Evolutionary conservation across 1,284 basidiomycete genomes (phyloP).

Genomic region (Entoloma clypeatum): DNA sequence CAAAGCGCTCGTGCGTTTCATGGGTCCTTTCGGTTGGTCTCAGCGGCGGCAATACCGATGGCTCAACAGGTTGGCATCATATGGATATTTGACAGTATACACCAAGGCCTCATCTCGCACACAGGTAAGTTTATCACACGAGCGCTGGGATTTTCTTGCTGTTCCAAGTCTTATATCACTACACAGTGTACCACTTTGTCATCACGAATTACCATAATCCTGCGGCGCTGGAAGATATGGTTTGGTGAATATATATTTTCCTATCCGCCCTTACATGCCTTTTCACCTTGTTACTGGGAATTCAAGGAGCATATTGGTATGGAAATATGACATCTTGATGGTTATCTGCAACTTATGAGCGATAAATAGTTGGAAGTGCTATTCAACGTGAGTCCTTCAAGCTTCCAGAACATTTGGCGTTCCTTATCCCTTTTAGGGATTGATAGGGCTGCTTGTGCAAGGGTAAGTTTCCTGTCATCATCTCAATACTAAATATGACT

Average conservation of each 20-base stretch:
- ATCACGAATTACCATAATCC: constrained; percentile 48
- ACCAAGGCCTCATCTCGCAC: constrained; percentile 51
- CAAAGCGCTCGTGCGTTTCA: constrained; percentile 41
- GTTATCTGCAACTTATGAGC: neutral
- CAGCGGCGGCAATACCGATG: neutral
- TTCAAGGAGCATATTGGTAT: constrained; percentile 45
- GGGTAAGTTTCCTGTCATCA: constrained; percentile 28
- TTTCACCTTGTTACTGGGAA: neutral
- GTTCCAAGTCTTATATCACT: neutral
- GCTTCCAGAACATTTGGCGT: neutral
- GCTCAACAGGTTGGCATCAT: constrained; percentile 34
- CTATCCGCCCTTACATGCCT: neutral
- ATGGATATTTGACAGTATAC: constrained; percentile 46
- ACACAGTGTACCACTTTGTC: constrained; percentile 48
- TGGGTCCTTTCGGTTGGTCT: too few relatives aligned
- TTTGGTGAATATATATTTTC: constrained; percentile 36
- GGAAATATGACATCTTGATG: constrained; percentile 11
- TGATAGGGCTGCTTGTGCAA: constrained; percentile 53
- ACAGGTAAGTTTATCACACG: too few relatives aligned
- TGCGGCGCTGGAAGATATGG: constrained; percentile 33
- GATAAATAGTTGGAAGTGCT: constrained; percentile 44
- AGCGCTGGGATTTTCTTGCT: too few relatives aligned
- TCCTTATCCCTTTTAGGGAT: constrained; percentile 32
- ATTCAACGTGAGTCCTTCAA: constrained; percentile 40
- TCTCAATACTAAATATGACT: neutral